Evolutionary conservation across 2,329 filamentous ascomycete genomes (phyloP), one percentile per base, ranked within the genome.

Genomic region (Aureobasidium sp.): DNA sequence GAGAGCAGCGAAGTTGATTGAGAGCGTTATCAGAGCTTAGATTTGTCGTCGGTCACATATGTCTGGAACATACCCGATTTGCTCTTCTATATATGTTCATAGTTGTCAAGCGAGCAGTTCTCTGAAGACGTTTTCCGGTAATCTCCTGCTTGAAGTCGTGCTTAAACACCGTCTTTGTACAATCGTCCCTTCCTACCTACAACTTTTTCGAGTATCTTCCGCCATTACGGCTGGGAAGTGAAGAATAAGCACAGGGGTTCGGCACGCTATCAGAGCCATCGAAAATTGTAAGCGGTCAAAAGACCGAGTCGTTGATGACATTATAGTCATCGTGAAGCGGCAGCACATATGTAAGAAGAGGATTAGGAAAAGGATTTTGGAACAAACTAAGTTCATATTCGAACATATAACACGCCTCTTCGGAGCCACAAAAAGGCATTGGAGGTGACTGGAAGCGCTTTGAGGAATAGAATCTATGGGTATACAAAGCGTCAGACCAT

Each of bases 1-100:
- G 41, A 54, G 59, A 25, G 59, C 59, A 29, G 59, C 59, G 1
- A 61, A 61, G 25, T 5, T 61, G 30, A 25, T 61, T 1, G 59
- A 61, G 27, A 41, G 14, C 14, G 32, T 61, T 0, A 61, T 61
- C 30, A 53, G 16, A 36, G 21, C 21, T 21, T 21, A 21, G 1
- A 21, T 21, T 21, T 21, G 21, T 21, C 21, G 21, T 21, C 21
- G 21, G 21, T 21, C 21, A 21, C 21, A 21, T 21, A 21, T 21
- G 21, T 21, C 21, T 21, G 21, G 21, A 21, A 21, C 21, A 21
- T 21, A 21, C 21, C 21, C 21, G 21, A 21, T 21, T 21, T 21
- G 21, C 21, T 21, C 21, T 21, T 21, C 21, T 21, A 21, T 21
- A 13, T 3, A 37, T 11, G 34, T 37, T 37, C 8, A 16, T 39